Conservation (phyloP, 371 early-diverging fungal genomes). For the Mucor racemosus region DNA sequence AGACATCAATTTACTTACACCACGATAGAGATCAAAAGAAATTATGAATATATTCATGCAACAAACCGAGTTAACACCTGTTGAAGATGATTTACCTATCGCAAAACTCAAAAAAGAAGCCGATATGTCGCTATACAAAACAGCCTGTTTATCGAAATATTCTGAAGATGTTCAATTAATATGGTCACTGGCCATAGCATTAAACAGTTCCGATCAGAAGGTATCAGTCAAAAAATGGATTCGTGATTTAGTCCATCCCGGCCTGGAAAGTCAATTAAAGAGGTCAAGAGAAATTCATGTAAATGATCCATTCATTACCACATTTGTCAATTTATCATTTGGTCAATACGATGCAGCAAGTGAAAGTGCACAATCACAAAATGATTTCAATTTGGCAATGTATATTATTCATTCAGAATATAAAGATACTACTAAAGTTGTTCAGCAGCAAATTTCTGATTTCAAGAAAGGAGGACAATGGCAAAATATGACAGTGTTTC, state of each 20-base stretch:
- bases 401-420: constrained; percentile 18
- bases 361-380: constrained; percentile 4
- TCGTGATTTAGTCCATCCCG: constrained; percentile 18
- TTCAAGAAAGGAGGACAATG: constrained; percentile 10
- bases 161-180: constrained; percentile 11
- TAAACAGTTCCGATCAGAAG: background rate
- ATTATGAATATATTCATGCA: constrained; percentile 19
- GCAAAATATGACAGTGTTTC: constrained; percentile 16
- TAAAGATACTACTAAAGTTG: background rate
- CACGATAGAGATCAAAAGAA: constrained; percentile 13
- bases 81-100: constrained; percentile 3
- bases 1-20: background rate
- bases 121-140: constrained; percentile 11
- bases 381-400: constrained; percentile 15
- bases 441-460: constrained; percentile 1
- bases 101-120: background rate
- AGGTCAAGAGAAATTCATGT: background rate
- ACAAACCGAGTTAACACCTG: constrained; percentile 13
- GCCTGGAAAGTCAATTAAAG: constrained; percentile 10
- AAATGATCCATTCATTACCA: constrained; percentile 13
- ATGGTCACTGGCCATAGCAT: constrained; percentile 16
- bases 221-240: constrained; percentile 16
- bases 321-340: constrained; percentile 21
- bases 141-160: background rate
- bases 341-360: constrained; percentile 21